These are phyloP conservation scores for Saksenaea vasiformis DNA, from an alignment of 371 early-diverging fungal species.

Conservation along the genomic window DNA sequence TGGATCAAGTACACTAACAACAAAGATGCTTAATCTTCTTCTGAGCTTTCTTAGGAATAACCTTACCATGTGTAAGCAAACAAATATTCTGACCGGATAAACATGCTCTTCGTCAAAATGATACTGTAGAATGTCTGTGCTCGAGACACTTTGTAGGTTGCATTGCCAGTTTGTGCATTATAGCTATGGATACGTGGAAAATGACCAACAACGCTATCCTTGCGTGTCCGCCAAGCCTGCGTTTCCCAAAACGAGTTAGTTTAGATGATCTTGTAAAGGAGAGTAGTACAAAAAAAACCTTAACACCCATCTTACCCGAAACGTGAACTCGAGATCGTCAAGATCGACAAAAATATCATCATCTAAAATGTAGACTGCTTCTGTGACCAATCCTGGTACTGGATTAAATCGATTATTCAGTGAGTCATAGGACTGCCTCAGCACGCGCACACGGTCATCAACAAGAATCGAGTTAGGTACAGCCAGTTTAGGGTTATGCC, in stretches of 20 bases:
- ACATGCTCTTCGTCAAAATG: conserved; percentile 53
- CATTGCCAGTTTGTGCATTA: conserved; percentile 17
- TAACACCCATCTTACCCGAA: conserved; percentile 22
- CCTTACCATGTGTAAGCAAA: conserved; percentile 47
- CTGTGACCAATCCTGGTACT: conserved; percentile 26
- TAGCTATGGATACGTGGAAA: conserved; percentile 46
- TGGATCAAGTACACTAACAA: conserved; percentile 33
- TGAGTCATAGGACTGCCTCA: conserved; percentile 41
- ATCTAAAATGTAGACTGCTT: conserved; percentile 46
- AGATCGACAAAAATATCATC: conserved; percentile 42
- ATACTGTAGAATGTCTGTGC: conserved; percentile 31
- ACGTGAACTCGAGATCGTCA: conserved; percentile 37
- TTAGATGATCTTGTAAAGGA: background rate
- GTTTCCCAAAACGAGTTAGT: background rate
- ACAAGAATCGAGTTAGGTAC: conserved; percentile 25
- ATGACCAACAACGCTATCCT: conserved; percentile 45
- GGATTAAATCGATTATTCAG: conserved; percentile 52
- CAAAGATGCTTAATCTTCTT: too few relatives aligned
- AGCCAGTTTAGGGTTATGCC: conserved; percentile 47
- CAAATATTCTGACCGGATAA: conserved; percentile 44
- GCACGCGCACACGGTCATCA: conserved; percentile 23
- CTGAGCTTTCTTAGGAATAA: too few relatives aligned
- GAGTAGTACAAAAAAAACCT: background rate
- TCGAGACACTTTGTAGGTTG: conserved; percentile 22
- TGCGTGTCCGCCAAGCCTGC: conserved; percentile 29